phyloP scores from a whole-genome alignment of 177 flowering plant genomes.

The Tripterygium wilfordii region DNA sequence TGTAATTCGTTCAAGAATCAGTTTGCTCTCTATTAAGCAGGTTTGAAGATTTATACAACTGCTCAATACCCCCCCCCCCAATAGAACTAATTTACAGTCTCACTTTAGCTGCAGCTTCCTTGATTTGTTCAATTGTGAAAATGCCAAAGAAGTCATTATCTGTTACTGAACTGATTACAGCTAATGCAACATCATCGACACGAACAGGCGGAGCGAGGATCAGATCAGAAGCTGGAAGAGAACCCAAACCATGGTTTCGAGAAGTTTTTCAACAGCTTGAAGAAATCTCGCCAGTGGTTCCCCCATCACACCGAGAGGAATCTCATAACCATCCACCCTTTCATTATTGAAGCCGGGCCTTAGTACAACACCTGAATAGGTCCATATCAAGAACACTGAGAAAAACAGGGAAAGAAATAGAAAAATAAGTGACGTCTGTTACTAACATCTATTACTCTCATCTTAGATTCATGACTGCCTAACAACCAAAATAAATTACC shows the following conservation, averaged over 20 bases:
- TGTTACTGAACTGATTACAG: constrained; percentile 60
- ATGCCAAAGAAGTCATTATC: constrained; percentile 89
- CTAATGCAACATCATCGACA: constrained; percentile 84
- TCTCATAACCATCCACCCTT: constrained; percentile 72
- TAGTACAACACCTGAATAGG: constrained; percentile 68
- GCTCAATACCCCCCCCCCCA: not conserved
- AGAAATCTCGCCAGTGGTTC: constrained; percentile 77
- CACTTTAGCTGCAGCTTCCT: constrained; percentile 82
- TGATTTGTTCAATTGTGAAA: constrained; percentile 91
- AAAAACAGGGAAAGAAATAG: not conserved
- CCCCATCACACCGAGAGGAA: constrained; percentile 83
- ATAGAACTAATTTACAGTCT: constrained; percentile 29
- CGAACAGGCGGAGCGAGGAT: constrained; percentile 82
- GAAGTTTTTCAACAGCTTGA: constrained; percentile 52
- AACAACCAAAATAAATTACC: too few relatives aligned
- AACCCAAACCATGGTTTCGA: constrained; percentile 61
- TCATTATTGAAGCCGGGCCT: constrained; percentile 97
- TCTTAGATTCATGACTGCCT: too few relatives aligned
- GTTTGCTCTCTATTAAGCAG: not conserved
- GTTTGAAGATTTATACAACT: not conserved
- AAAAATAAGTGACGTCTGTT: not conserved
- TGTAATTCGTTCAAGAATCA: not conserved
- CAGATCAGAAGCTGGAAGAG: constrained; percentile 93
- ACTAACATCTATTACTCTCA: not conserved
- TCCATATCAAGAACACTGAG: constrained; percentile 6